phyloP scores from a whole-genome alignment of 139 green algal genomes.

The Trebouxia sp. region DNA sequence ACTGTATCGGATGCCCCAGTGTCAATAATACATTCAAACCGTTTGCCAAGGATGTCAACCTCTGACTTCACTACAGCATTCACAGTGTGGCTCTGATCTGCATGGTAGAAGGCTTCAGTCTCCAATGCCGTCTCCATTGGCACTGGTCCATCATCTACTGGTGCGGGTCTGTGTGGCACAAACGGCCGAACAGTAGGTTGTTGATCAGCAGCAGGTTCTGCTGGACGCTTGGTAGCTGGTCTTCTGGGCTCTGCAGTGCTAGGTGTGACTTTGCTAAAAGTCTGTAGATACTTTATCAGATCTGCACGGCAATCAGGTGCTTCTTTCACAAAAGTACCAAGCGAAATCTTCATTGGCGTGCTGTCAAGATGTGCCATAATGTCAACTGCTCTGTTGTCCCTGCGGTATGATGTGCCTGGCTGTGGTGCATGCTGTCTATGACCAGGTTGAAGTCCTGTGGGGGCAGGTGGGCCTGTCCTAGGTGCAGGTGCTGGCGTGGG shows the following conservation, averaged over 20 bases:
- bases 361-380: neutral
- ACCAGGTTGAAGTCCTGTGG: neutral
- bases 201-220: too few relatives aligned
- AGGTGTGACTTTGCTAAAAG: neutral
- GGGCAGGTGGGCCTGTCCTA: too few relatives aligned
- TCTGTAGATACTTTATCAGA: neutral
- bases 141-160: neutral
- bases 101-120: neutral
- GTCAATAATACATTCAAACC: constrained; percentile 11
- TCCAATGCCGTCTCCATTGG: neutral
- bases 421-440: neutral
- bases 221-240: neutral
- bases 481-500: too few relatives aligned
- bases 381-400: neutral
- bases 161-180: too few relatives aligned
- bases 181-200: too few relatives aligned
- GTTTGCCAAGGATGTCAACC: neutral
- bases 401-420: too few relatives aligned
- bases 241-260: neutral
- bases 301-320: neutral
- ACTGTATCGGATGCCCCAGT: constrained; percentile 7
- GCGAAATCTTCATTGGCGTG: neutral
- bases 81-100: neutral
- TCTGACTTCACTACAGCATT: neutral
- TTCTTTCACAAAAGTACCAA: neutral